Evolutionary conservation across 805 yeast genomes (phyloP), one percentile per base, ranked within the genome.

Genomic region (Starmerella khaoyaiensis): DNA sequence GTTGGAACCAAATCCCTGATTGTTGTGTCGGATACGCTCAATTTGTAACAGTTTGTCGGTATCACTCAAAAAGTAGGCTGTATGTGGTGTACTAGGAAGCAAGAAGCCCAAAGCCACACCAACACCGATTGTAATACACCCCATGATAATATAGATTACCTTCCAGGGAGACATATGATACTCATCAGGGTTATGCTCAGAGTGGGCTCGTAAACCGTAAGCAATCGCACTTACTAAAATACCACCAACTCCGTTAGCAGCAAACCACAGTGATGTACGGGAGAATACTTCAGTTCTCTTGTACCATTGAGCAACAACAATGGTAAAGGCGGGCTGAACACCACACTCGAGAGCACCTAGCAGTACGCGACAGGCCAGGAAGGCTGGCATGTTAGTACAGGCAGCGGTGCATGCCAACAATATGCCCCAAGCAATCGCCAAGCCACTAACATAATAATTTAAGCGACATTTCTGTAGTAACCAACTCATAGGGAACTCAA

Each of bases 301-400:
- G 63, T 72, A 75, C 69, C 74, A 75, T 52, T 71, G 75, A 19
- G 71, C 54, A 4, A 77, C 74, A 32, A 74, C 51, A 21, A 71
- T 58, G 22, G 72, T 68, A 54, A 70, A 70, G 3, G 74, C 68
- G 3, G 81, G 79, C 17, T 72, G 66, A 17, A 73, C 65, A 17
- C 65, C 65, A 4, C 68, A 51, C 45, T 73, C 79, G 26, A 69
- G 60, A 18, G 63, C 51, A 7, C 79, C 78, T 4, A 72, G 55
- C 10, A 72, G 53, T 7, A 63, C 56, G 28, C 78, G 54, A 1
- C 63, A 52, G 4, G 65, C 58, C 59, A 69, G 59, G 26, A 69
- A 60, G 4, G 67, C 61, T 4, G 67, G 64, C 51, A 63, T 69
- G 15, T 54, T 54, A 15, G 60, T 50, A 33, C 67, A 58, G 1